Conservation (phyloP, 192 early-diverging fungal species). For the Coemansia sp. region DNA sequence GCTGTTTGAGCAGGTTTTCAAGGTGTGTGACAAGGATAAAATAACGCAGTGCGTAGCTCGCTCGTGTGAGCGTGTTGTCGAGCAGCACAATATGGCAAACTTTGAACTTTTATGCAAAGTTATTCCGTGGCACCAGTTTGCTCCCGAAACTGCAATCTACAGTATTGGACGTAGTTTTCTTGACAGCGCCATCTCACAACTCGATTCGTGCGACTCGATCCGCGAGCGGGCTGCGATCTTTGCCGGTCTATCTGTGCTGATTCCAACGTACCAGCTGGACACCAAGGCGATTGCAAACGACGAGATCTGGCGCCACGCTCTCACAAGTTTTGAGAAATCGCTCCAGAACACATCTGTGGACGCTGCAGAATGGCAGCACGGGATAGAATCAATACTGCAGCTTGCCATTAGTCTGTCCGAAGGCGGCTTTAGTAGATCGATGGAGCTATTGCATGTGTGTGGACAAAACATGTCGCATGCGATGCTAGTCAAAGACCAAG, state of each 20-base stretch:
- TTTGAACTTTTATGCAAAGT: background rate
- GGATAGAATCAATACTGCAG: constrained; percentile 4
- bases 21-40: background rate
- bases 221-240: background rate
- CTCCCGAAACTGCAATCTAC: background rate
- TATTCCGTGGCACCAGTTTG: constrained; percentile 1
- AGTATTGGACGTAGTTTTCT: background rate
- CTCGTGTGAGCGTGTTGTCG: background rate
- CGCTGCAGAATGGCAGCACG: background rate
- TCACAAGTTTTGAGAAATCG: background rate
- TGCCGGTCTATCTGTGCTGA: background rate
- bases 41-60: background rate
- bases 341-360: background rate
- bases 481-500: background rate
- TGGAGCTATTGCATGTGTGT: constrained; percentile 10
- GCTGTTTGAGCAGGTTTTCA: constrained; percentile 5
- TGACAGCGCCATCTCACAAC: background rate
- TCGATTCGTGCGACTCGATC: background rate
- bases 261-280: constrained; percentile 6
- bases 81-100: background rate
- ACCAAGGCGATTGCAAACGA: background rate
- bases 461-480: constrained; percentile 8
- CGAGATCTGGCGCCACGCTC: constrained; percentile 4
- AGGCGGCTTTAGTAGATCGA: background rate
- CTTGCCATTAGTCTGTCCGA: background rate